These are phyloP conservation scores for Persicaria tinctoria DNA, from an alignment of 148 eudicot species.

Conservation along the genomic window DNA sequence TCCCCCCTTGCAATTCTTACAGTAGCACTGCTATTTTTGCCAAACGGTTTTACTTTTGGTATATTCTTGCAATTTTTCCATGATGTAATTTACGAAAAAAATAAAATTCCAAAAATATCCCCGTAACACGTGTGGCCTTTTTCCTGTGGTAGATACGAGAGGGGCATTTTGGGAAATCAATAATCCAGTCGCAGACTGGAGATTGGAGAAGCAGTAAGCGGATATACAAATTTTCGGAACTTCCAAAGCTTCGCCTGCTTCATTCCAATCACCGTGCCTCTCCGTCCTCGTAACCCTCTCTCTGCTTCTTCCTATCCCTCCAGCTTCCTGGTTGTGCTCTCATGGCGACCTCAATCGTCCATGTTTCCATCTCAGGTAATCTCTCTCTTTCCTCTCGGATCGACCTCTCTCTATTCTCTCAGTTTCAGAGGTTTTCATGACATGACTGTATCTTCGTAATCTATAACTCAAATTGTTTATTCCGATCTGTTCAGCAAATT, in stretches of 20 bases:
- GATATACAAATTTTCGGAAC: not conserved
- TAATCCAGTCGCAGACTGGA: not conserved
- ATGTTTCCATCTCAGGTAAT: conserved; percentile 8
- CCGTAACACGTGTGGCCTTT: not conserved
- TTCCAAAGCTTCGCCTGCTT: conserved; percentile 1
- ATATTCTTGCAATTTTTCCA: no score
- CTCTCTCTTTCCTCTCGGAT: not conserved
- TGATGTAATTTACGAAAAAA: no score
- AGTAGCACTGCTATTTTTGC: no score
- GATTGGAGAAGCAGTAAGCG: not conserved
- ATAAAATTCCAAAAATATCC: not conserved
- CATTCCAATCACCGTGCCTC: not conserved
- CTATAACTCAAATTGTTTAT: not conserved
- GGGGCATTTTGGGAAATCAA: conserved; percentile 8
- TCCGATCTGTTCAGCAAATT: not conserved
- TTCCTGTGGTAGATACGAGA: not conserved
- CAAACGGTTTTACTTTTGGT: no score
- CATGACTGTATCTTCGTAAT: not conserved
- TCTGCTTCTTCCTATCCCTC: not conserved
- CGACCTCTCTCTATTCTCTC: not conserved
- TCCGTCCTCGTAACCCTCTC: conserved; percentile 1
- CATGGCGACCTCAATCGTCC: conserved; percentile 10
- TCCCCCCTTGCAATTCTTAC: no score
- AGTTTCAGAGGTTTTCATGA: not conserved
- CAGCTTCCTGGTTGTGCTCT: not conserved